A percentile compares a stretch with the other conserved stretches of the same genome.
Conservation (phyloP, 805 yeast species). For the Hanseniaspora occidentalis region DNA sequence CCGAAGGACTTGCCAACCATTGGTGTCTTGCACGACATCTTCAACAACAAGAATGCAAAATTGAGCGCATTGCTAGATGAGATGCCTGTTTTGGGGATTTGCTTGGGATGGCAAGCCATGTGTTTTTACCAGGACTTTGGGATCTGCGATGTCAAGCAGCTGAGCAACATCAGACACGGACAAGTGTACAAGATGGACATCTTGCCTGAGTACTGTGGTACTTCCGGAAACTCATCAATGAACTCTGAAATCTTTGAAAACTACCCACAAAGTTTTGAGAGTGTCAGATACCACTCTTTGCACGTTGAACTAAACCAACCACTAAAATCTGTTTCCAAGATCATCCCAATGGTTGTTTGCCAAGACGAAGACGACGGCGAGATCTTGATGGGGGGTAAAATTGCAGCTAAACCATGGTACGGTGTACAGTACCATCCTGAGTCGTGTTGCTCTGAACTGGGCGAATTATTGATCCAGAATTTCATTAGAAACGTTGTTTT, state of each 20-base stretch:
- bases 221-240: neutral
- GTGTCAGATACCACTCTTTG: slow-evolving; percentile 86
- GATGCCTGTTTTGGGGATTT: slow-evolving; percentile 77
- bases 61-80: slow-evolving; percentile 3
- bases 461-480: slow-evolving; percentile 44
- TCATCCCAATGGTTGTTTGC: slow-evolving; percentile 54
- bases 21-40: slow-evolving; percentile 34
- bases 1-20: slow-evolving; percentile 77
- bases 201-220: neutral
- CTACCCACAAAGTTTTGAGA: slow-evolving; percentile 35
- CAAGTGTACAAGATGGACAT: slow-evolving; percentile 47
- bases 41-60: neutral
- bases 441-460: slow-evolving; percentile 70
- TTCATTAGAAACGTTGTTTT: slow-evolving; percentile 27
- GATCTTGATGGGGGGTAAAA: slow-evolving; percentile 72
- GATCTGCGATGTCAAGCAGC: slow-evolving; percentile 28
- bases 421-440: slow-evolving; percentile 99
- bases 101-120: slow-evolving; percentile 84
- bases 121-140: slow-evolving; percentile 44
- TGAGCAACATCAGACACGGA: slow-evolving; percentile 68
- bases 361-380: slow-evolving; percentile 27
- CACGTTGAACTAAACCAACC: slow-evolving; percentile 26
- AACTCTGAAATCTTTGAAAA: slow-evolving; percentile 29
- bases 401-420: slow-evolving; percentile 50
- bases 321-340: slow-evolving; percentile 15